phyloP scores from a whole-genome alignment of 2,329 filamentous ascomycete species.

The Colletotrichum karsti region DNA sequence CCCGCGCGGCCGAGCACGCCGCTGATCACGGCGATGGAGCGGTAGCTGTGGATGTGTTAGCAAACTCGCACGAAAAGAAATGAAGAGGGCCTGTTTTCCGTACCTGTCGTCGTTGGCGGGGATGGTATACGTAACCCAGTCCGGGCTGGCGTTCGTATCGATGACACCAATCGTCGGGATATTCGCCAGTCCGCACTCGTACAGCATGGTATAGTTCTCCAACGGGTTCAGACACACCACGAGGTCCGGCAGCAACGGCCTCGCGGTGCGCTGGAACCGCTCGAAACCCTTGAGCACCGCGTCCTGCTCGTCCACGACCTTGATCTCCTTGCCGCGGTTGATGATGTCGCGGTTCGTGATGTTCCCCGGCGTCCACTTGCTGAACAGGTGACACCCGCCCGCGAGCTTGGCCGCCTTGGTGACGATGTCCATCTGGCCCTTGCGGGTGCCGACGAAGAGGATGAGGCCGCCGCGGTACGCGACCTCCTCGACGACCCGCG shows the following conservation, averaged over 20 bases:
- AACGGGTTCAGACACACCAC: slow-evolving; percentile 92
- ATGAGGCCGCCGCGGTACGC: slow-evolving; percentile 84
- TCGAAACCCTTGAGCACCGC: slow-evolving; percentile 68
- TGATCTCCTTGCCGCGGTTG: slow-evolving; percentile 72
- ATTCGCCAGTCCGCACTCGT: slow-evolving; percentile 88
- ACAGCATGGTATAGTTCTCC: slow-evolving; percentile 90
- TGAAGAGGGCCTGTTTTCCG: slow-evolving; percentile 35
- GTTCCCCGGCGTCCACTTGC: slow-evolving; percentile 89
- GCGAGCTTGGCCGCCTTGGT: slow-evolving; percentile 83
- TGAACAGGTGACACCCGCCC: slow-evolving; percentile 86
- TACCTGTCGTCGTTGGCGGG: slow-evolving; percentile 96
- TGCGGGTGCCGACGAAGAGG: slow-evolving; percentile 88
- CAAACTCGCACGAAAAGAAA: not conserved
- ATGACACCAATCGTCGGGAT: slow-evolving; percentile 95
- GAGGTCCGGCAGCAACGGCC: slow-evolving; percentile 83
- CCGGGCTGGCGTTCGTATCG: slow-evolving; percentile 91
- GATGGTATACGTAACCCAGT: slow-evolving; percentile 95
- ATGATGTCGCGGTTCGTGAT: slow-evolving; percentile 96
- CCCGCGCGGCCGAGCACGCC: slow-evolving; percentile 88
- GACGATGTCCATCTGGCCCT: slow-evolving; percentile 82
- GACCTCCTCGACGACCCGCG: slow-evolving; percentile 91
- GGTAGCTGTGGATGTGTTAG: slow-evolving; percentile 79
- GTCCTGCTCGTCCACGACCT: slow-evolving; percentile 83
- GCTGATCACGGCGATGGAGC: slow-evolving; percentile 82
- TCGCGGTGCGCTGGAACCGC: slow-evolving; percentile 67